These are phyloP conservation scores for Aspergillaceae sp. DNA, from an alignment of 2,329 filamentous ascomycete species.

Conservation along the genomic window DNA sequence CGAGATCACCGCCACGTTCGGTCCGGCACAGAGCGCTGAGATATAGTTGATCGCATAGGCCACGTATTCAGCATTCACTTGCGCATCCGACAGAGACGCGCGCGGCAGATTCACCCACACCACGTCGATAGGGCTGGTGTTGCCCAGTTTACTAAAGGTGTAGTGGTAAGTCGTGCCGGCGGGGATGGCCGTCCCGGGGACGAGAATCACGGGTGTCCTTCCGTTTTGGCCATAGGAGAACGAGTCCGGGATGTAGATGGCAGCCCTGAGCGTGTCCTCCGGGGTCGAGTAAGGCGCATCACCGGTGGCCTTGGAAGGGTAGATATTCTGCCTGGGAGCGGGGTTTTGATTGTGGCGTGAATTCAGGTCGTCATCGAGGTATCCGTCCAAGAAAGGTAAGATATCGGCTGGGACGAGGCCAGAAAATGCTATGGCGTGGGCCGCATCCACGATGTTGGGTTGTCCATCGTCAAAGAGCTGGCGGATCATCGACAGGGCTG, in stretches of 20 bases:
- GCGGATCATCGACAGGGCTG: too few species aligned
- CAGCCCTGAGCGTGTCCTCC: conserved; percentile 41
- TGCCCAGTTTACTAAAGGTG: conserved; percentile 45
- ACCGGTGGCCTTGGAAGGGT: conserved; percentile 3
- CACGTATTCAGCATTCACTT: conserved; percentile 47
- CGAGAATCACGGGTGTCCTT: conserved; percentile 43
- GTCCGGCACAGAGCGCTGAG: conserved; percentile 27
- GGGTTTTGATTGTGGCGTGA: too few species aligned
- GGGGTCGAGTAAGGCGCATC: conserved; percentile 44
- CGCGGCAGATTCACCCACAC: conserved; percentile 50
- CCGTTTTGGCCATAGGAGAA: conserved; percentile 39
- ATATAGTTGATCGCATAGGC: conserved; percentile 54
- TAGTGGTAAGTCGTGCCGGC: conserved; percentile 39
- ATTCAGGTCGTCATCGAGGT: too few species aligned
- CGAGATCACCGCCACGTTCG: conserved; percentile 39
- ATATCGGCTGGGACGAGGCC: too few species aligned
- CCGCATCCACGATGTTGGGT: too few species aligned
- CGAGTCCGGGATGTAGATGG: conserved; percentile 43
- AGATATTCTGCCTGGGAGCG: too few species aligned
- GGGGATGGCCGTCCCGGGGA: conserved; percentile 46
- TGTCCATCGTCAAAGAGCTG: too few species aligned
- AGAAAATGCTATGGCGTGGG: too few species aligned
- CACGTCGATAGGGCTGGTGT: conserved; percentile 37
- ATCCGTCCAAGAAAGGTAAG: too few species aligned
- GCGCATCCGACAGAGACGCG: conserved; percentile 40